Percentiles rank a stretch among this genome's conserved stretches.
Conservation (phyloP, 202 grass and related monocot species). For the Panicum hallii region DNA sequence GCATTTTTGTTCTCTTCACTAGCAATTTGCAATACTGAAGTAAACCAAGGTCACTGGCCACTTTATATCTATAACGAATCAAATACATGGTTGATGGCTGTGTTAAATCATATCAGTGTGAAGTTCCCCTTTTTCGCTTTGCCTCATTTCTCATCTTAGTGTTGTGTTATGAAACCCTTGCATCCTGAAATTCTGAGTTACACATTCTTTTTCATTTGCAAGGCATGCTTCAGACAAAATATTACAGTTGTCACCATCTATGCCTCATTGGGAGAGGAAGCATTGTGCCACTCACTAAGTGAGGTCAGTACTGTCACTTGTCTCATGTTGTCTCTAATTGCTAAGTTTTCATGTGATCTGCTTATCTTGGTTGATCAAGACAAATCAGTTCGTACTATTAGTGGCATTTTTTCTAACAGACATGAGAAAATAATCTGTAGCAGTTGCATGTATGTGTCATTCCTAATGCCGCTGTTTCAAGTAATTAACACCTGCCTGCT, state of each 20-base stretch:
- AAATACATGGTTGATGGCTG: not conserved
- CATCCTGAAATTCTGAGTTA: slow-evolving; percentile 31
- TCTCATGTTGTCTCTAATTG: slow-evolving; percentile 9
- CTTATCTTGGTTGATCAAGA: slow-evolving; percentile 27
- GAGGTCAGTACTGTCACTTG: slow-evolving; percentile 66
- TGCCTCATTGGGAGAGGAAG: slow-evolving; percentile 86
- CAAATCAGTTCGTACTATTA: slow-evolving; percentile 13
- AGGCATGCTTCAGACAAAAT: slow-evolving; percentile 95
- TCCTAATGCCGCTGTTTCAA: slow-evolving; percentile 12
- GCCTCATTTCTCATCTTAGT: slow-evolving; percentile 15
- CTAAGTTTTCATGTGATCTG: slow-evolving; percentile 19
- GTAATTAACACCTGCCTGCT: slow-evolving; percentile 3
- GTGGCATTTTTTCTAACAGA: slow-evolving; percentile 12
- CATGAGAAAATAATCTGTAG: slow-evolving; percentile 1
- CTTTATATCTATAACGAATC: slow-evolving; percentile 23
- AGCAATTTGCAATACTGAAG: not conserved
- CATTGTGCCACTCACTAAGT: slow-evolving; percentile 92
- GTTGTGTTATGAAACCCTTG: slow-evolving; percentile 20
- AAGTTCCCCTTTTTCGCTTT: not conserved
- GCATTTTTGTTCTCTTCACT: slow-evolving; percentile 29
- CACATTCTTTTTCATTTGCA: slow-evolving; percentile 38
- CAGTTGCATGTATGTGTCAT: slow-evolving; percentile 16
- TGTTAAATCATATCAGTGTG: slow-evolving; percentile 3
- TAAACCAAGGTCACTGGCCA: slow-evolving; percentile 7
- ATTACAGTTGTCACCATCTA: slow-evolving; percentile 93